phyloP scores from a whole-genome alignment of 805 yeast genomes.

The Cyberlindnera veronae region DNA sequence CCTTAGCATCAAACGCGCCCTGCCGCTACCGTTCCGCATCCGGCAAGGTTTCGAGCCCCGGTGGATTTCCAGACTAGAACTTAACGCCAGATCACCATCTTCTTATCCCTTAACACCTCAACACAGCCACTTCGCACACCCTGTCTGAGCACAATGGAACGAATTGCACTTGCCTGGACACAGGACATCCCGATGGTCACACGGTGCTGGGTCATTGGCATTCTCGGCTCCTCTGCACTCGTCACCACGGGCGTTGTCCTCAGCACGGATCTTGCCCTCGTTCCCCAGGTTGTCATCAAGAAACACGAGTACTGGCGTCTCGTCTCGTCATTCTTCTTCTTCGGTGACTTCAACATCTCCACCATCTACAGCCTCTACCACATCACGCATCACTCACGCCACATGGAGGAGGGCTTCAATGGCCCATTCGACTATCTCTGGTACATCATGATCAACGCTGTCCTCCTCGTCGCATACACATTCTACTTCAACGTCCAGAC shows the following conservation, averaged over 20 bases:
- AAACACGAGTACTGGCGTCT: conserved; percentile 23
- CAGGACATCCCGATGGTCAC: conserved; percentile 20
- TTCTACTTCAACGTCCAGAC: conserved; percentile 6
- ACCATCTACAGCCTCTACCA: conserved; percentile 10
- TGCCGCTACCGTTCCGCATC: too few species aligned
- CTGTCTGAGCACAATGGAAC: conserved; percentile 23
- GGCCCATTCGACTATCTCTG: conserved; percentile 18
- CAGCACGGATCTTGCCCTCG: conserved; percentile 11
- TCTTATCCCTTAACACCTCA: too few species aligned
- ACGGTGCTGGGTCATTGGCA: conserved; percentile 16
- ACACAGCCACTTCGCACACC: too few species aligned
- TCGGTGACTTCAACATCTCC: conserved; percentile 16
- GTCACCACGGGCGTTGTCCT: conserved; percentile 12
- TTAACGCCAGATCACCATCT: too few species aligned
- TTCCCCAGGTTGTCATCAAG: conserved; percentile 9
- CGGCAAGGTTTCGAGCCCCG: too few species aligned
- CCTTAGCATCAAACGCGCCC: too few species aligned
- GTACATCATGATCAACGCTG: conserved; percentile 14
- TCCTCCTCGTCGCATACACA: conserved; percentile 9
- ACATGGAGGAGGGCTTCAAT: conserved; percentile 14
- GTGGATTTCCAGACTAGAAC: too few species aligned
- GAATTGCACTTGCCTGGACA: conserved; percentile 19
- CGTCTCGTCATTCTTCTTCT: conserved; percentile 18
- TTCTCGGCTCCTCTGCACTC: conserved; percentile 13
- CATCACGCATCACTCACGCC: conserved; percentile 10